Conservation (phyloP, 495 filamentous ascomycete species). For the Barbatosphaeria neglecta region DNA sequence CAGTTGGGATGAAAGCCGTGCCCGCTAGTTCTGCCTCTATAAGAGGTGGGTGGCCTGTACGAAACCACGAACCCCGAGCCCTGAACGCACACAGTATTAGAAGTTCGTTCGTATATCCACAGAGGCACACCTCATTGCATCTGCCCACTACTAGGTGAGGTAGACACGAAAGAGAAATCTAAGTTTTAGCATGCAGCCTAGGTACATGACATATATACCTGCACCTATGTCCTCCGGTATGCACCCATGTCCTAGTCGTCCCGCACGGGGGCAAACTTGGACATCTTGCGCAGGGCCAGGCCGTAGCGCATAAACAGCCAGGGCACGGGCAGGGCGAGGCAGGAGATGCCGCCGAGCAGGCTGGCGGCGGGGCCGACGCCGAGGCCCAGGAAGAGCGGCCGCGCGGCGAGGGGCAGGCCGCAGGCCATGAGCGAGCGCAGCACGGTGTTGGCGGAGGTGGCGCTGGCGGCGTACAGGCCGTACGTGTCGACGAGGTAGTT, state of each 20-base stretch:
- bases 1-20: too few species aligned
- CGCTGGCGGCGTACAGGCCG: slow-evolving; percentile 52
- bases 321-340: slow-evolving; percentile 29
- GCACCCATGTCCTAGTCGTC: background rate
- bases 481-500: slow-evolving; percentile 66
- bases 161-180: too few species aligned
- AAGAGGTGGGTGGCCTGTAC: too few species aligned
- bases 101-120: too few species aligned
- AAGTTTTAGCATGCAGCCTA: too few species aligned
- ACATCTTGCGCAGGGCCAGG: slow-evolving; percentile 10
- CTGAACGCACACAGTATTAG: too few species aligned
- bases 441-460: slow-evolving; percentile 50
- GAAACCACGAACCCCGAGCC: too few species aligned
- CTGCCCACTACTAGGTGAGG: too few species aligned
- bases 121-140: too few species aligned
- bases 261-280: background rate
- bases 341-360: slow-evolving; percentile 31
- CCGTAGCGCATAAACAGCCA: slow-evolving; percentile 42
- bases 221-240: background rate
- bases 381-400: slow-evolving; percentile 41
- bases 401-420: slow-evolving; percentile 49
- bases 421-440: slow-evolving; percentile 48
- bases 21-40: too few species aligned
- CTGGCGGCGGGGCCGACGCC: slow-evolving; percentile 36
- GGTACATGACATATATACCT: background rate